Percentiles rank a stretch among this genome's conserved stretches.
These are phyloP conservation scores for Chlorencoelia australis DNA, from an alignment of 2,329 filamentous ascomycete species.

Conservation along the genomic window DNA sequence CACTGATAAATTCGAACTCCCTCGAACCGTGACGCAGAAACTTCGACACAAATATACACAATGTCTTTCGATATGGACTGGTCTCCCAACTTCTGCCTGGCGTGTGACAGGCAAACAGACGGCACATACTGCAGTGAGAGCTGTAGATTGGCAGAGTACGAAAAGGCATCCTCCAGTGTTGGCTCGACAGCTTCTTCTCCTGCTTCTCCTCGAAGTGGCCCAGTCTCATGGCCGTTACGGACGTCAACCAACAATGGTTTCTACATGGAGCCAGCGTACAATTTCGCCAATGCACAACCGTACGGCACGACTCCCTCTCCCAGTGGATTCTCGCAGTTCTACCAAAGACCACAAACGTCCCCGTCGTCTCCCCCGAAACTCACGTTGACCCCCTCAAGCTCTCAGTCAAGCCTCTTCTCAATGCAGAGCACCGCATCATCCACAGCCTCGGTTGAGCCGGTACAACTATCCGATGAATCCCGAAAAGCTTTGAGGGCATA, in stretches of 20 bases:
- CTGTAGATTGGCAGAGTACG: constrained; percentile 79
- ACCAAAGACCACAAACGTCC: constrained; percentile 40
- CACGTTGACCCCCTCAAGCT: constrained; percentile 60
- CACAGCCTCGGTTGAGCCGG: constrained; percentile 39
- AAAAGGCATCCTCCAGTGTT: constrained; percentile 51
- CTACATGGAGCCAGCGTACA: constrained; percentile 64
- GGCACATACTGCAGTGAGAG: constrained; percentile 86
- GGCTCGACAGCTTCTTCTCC: constrained; percentile 50
- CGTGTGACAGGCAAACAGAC: constrained; percentile 82
- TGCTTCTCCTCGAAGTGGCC: constrained; percentile 33
- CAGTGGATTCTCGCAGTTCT: constrained; percentile 24
- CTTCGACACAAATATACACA: constrained; percentile 11
- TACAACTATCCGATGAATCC: constrained; percentile 62
- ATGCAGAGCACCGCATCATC: constrained; percentile 54
- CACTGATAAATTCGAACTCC: constrained; percentile 1
- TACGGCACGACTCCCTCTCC: constrained; percentile 40
- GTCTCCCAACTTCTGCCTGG: constrained; percentile 87
- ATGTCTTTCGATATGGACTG: constrained; percentile 39
- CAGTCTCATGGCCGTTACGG: constrained; percentile 42
- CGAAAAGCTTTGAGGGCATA: constrained; percentile 76
- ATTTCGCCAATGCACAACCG: constrained; percentile 58
- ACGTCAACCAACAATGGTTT: constrained; percentile 41
- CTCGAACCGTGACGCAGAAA: constrained; percentile 2
- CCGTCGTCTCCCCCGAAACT: constrained; percentile 30
- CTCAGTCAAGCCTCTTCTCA: constrained; percentile 75